Base-by-base conservation (phyloP, 2,329 filamentous ascomycete genomes). In the Apiospora saccharicola region DNA sequence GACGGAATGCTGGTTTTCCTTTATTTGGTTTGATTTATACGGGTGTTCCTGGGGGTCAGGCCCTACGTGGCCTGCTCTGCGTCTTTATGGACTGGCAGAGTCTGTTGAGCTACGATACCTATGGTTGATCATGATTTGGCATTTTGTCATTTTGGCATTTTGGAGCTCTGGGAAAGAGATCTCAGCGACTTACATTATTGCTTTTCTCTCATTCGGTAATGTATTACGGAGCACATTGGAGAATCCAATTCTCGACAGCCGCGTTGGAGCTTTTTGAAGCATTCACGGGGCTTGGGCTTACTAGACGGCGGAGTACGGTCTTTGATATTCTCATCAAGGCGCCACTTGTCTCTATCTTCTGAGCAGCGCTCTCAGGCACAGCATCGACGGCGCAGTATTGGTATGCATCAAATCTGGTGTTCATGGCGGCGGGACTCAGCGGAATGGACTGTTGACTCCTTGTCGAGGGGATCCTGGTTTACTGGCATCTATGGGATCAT, bases 181-280 rank as follows among this genome's bases (percentile, higher is more conserved):
- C 46, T 73, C 71, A 57, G 64, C 57, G 47, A 47, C 70, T 70
- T 51, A 53, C 44, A 37, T 47, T 44, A 44, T 57, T 71, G 53
- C 68, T 70, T 71, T 73, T 69, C 71, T 70, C 53, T 67, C 64
- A 69, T 69, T 74, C 71, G 57, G 68, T 72, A 72, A 74, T 72
- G 72, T 74, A 71, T 72, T 71, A 72, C 72, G 64, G 72, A 71
- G 71, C 72, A 67, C 72, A 69, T 73, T 49, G 57, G 70, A 46
- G 67, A 47, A 69, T 49, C 46, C 37, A 64, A 64, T 70, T 57
- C 61, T 22, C 44, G 49, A 19, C 64, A 41, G 34, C 41, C n/a
- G 34, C 67, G 67, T 30, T 68, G n/a, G 26, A 19, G 41, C 19
- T 30, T 68, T 44, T 44, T 30, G 24, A 19, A 68, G 67, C 24